A percentile compares a stretch with the other conserved stretches of the same genome.
phyloP scores from a whole-genome alignment of 805 yeast genomes.

The Starmera dryadoides region DNA sequence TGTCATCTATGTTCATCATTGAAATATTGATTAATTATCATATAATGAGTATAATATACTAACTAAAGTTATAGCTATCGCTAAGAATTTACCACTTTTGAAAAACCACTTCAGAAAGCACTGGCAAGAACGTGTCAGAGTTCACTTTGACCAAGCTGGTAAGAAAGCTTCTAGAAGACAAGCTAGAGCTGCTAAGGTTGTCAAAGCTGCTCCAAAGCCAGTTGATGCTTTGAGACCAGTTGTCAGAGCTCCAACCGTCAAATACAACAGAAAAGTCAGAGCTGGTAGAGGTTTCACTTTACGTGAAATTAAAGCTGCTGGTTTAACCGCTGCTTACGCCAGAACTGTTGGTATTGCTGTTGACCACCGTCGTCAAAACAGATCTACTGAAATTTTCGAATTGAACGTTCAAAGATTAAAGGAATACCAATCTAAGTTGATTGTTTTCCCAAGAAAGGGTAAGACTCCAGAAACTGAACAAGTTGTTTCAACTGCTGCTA shows the following conservation, averaged over 20 bases:
- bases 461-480: conserved; percentile 75
- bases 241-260: conserved; percentile 97
- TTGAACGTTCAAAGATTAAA: conserved; percentile 92
- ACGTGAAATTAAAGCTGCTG: conserved; percentile 97
- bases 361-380: conserved; percentile 99
- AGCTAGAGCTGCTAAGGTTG: conserved; percentile 91
- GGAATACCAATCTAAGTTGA: conserved; percentile 93
- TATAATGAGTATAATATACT: neutral
- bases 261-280: conserved; percentile 99
- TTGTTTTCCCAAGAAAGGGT: conserved; percentile 91
- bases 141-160: conserved; percentile 99
- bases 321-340: conserved; percentile 89
- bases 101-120: conserved; percentile 99
- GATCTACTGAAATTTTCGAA: conserved; percentile 91
- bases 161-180: conserved; percentile 96
- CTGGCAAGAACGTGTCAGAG: conserved; percentile 99
- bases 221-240: conserved; percentile 94
- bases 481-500: conserved; percentile 62
- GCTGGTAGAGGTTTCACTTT: conserved; percentile 99
- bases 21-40: too few relatives aligned
- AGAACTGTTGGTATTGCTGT: conserved; percentile 98
- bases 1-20: too few relatives aligned
- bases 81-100: conserved; percentile 97
- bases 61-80: conserved; percentile 59
- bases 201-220: conserved; percentile 95